Base-by-base conservation (phyloP, 495 filamentous ascomycete genomes). In the Astrocystis sublimbata region DNA sequence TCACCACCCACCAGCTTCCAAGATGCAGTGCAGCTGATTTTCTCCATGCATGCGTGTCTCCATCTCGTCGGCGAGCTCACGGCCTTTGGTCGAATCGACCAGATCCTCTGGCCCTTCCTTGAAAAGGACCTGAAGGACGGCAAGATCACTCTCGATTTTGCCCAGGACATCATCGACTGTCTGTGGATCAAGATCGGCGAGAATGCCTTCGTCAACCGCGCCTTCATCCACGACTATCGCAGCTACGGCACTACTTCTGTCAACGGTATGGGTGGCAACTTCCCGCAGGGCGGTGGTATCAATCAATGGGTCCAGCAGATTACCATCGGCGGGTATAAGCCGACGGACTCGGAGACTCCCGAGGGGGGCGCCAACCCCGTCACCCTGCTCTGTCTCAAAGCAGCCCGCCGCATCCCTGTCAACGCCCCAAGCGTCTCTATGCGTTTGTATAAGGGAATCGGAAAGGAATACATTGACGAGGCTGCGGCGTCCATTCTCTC, bases 151-250 rank as follows among this genome's bases (percentile, higher is more conserved):
- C 19, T 46, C 38, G 50, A 61, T 8, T 30, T 17, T 19, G 59
- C 59, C 4, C 59, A 61, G 50, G 59, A 61, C 6, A 52, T 61
- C 0, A 21, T 61, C 2, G 59, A 61, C 50, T 61, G 59, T 17
- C 38, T 61, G 23, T 61, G 59, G 59, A 61, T 61, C 59, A 61
- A 61, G 59, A 61, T 61, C 19, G 59, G 59, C 13, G 59, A 61
- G 40, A 52, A 61, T n/a, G 59, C 59, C 49, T 61, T 61, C 41
- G 59, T 61, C 21, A 61, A 61, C 59, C 59, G 59, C 30, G 59
- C 59, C 17, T 61, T 61, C 40, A 61, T 61, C 28, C 47, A 54
- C 49, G 59, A 61, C 41, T 61, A 61, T 19, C 31, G 59, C 6
- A 42, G 49, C 38, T 61, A 61, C 31, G 59, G 59, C 40, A 54